Conservation (phyloP, 441 rosid species). For the Isatis lusitanica region DNA sequence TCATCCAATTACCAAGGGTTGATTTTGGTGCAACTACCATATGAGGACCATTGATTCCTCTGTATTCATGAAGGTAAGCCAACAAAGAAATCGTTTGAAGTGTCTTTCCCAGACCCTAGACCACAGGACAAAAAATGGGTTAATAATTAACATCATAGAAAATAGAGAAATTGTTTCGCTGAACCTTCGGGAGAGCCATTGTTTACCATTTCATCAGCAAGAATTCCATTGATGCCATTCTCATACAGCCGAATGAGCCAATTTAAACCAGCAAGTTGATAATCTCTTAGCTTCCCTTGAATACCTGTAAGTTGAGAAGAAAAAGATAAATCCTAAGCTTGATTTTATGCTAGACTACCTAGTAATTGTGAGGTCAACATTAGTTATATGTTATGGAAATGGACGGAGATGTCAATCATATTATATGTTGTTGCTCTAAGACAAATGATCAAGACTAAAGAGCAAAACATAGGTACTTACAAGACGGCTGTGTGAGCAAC, state of each 20-base stretch:
- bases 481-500: constrained; percentile 90
- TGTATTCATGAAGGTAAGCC: constrained; percentile 93
- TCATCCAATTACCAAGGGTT: constrained; percentile 99
- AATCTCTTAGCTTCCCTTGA: constrained; percentile 97
- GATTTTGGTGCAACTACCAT: constrained; percentile 99
- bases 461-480: constrained; percentile 47
- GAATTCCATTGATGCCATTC: constrained; percentile 98
- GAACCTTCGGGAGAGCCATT: background rate
- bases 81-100: constrained; percentile 93
- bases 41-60: constrained; percentile 97
- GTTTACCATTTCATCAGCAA: constrained; percentile 98
- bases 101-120: constrained; percentile 99
- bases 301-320: constrained; percentile 56
- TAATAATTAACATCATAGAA: background rate
- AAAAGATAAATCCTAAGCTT: background rate
- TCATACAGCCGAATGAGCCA: constrained; percentile 98
- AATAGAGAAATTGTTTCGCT: background rate
- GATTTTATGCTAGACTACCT: background rate
- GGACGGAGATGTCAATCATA: background rate
- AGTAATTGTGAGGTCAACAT: constrained; percentile 6
- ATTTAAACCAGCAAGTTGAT: constrained; percentile 95
- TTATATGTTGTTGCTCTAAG: background rate
- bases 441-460: background rate
- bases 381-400: background rate
- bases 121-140: constrained; percentile 3